These are phyloP conservation scores for Fusarium tuaranense DNA, from an alignment of 2,329 filamentous ascomycete species.

Conservation along the genomic window DNA sequence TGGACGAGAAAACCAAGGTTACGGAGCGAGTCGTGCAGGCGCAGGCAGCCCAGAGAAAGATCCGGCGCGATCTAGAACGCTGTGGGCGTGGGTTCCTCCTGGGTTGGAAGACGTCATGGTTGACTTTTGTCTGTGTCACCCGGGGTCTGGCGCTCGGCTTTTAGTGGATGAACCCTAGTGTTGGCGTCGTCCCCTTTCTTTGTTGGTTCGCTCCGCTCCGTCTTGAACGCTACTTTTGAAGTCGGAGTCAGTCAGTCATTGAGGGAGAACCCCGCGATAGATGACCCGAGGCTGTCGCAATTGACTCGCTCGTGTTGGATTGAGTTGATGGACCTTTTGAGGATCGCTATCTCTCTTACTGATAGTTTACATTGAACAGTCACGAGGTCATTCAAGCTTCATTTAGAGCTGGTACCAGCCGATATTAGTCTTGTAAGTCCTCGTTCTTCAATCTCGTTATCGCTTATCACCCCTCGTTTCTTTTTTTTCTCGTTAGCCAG, in stretches of 20 bases:
- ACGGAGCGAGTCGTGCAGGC: constrained; percentile 14
- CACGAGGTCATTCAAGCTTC: background rate
- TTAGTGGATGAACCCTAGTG: constrained; percentile 26
- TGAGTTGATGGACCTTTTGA: background rate
- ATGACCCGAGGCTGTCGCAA: constrained; percentile 17
- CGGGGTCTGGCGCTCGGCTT: constrained; percentile 2
- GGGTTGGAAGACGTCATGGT: constrained; percentile 30
- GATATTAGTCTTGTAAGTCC: background rate
- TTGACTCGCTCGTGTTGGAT: constrained; percentile 13
- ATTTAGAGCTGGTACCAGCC: background rate
- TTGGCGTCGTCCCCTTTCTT: background rate
- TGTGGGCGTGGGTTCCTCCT: background rate
- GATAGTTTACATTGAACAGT: background rate
- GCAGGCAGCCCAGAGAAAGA: constrained; percentile 3
- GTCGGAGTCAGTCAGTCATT: background rate
- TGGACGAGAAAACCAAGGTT: constrained; percentile 20
- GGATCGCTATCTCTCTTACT: background rate
- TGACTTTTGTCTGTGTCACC: constrained; percentile 16
- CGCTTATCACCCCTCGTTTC: constrained; percentile 33
- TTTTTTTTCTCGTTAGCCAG: constrained; percentile 6
- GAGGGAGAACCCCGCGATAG: constrained; percentile 27
- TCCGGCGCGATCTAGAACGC: constrained; percentile 33
- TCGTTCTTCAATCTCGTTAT: constrained; percentile 15
- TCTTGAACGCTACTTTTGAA: background rate
- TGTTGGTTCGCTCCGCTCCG: constrained; percentile 20